Percentiles rank a stretch among this genome's conserved stretches.
These are phyloP conservation scores for Lachnellula hyalina DNA, from an alignment of 2,329 filamentous ascomycete species.

Conservation along the genomic window DNA sequence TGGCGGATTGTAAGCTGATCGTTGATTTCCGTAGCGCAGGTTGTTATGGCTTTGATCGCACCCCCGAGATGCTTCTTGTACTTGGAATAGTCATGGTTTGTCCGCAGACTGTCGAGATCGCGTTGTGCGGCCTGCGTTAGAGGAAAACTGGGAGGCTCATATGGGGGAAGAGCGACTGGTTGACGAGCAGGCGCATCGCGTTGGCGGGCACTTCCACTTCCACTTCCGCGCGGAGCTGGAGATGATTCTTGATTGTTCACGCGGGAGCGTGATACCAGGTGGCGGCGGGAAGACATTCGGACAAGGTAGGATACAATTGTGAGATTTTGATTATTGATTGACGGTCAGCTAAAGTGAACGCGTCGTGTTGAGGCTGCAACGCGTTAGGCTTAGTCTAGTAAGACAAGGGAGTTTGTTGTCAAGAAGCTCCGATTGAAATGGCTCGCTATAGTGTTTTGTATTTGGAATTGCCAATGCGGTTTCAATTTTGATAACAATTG, in stretches of 20 bases:
- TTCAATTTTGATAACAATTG: too few species aligned
- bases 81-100: constrained; percentile 36
- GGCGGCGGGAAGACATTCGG: constrained; percentile 20
- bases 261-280: constrained; percentile 16
- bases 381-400: too few species aligned
- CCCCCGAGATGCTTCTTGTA: constrained; percentile 44
- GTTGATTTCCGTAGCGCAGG: constrained; percentile 45
- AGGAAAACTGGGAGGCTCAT: constrained; percentile 47
- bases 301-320: background rate
- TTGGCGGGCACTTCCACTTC: constrained; percentile 1
- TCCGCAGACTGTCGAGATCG: constrained; percentile 40
- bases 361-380: too few species aligned
- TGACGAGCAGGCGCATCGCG: constrained; percentile 10
- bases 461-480: too few species aligned
- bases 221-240: constrained; percentile 9
- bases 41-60: constrained; percentile 42
- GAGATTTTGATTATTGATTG: too few species aligned
- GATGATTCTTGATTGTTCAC: constrained; percentile 17
- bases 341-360: too few species aligned
- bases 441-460: too few species aligned
- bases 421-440: too few species aligned
- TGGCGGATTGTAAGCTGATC: constrained; percentile 40
- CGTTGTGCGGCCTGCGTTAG: constrained; percentile 43
- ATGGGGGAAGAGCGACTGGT: constrained; percentile 38
- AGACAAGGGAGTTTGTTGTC: too few species aligned